Base-by-base conservation (phyloP, 768 basidiomycete species). In the Lentinula aciculospora region DNA sequence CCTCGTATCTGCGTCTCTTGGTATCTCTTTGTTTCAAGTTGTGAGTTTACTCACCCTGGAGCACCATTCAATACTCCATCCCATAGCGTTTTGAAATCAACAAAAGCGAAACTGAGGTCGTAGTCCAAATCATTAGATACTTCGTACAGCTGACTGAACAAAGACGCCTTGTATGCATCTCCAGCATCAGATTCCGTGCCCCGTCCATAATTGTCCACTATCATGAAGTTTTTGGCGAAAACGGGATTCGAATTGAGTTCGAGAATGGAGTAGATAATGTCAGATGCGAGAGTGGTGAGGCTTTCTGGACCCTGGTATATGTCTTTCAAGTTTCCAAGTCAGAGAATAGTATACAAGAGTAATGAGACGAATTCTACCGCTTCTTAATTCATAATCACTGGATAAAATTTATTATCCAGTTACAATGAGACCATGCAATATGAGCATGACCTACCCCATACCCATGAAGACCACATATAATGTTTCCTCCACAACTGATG, bases 401-500 rank as follows among this genome's bases (percentile, higher is more conserved):
- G 17, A 44, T 21, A 34, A 32, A 44, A 12, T 53, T 8, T 36
- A 19, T 28, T 51, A 13, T 4, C 19, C 9, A 27, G 23, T 53
- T 13, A 40, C 3, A 15, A 39, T 9, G 21, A 25, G 32, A 21
- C 13, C 5, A 13, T 8, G 31, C 50, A 15, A 19, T 13, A 34
- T 9, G 32, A 57, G 19, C 21, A 31, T 13, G 17, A 65, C 78
- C 64, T 48, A 80, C 77, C 76, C 77, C 45, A 81, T 82, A 12
- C 81, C 81, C 60, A 83, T 79, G 68, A 83, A 83, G 9, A 78
- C 58, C 0, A 73, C 70, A 51, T 81, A 82, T 6, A 83, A 69
- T 5, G 81, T 82, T 2, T 74, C 76, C 4, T 70, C 65, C 0
- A 76, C 71, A 56, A 79, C 69, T 1, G 73, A 66, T 1, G 66